These are phyloP conservation scores for Ogataea pilisensis DNA, from an alignment of 805 yeast species.

Conservation along the genomic window DNA sequence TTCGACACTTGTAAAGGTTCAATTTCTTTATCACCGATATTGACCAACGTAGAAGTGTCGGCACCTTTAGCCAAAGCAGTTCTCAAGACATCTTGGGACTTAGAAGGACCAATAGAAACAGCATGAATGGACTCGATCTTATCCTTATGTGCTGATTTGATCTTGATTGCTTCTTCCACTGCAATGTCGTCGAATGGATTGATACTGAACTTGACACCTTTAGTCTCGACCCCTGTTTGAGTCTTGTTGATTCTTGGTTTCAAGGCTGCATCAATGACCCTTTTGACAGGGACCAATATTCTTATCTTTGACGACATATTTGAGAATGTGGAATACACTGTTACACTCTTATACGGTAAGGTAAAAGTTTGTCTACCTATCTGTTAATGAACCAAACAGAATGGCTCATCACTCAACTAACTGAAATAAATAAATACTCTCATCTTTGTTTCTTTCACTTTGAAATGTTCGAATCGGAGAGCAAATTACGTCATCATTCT, in stretches of 20 bases:
- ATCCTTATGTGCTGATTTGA: constrained; percentile 61
- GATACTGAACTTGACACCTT: constrained; percentile 87
- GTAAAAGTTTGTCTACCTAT: too few species aligned
- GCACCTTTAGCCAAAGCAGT: constrained; percentile 94
- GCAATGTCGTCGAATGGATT: constrained; percentile 99
- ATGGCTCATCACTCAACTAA: too few species aligned
- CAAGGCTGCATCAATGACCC: constrained; percentile 91
- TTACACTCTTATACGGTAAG: neutral
- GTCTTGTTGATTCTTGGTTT: constrained; percentile 89
- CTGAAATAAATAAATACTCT: too few species aligned
- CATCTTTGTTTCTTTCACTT: too few species aligned
- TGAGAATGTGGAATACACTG: neutral
- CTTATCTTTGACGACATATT: constrained; percentile 46
- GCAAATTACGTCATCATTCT: too few species aligned
- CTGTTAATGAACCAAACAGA: too few species aligned
- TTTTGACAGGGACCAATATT: constrained; percentile 89
- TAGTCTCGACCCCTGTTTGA: constrained; percentile 77
- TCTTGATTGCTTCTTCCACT: constrained; percentile 83
- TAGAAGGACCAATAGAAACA: constrained; percentile 83
- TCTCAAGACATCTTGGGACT: constrained; percentile 83
- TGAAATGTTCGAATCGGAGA: too few species aligned
- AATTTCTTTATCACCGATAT: constrained; percentile 60
- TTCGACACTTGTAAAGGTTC: constrained; percentile 93
- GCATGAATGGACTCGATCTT: constrained; percentile 82
- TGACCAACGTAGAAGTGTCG: constrained; percentile 78